Conservation (phyloP, 2,329 filamentous ascomycete species). For the Phialophora verrucosa region DNA sequence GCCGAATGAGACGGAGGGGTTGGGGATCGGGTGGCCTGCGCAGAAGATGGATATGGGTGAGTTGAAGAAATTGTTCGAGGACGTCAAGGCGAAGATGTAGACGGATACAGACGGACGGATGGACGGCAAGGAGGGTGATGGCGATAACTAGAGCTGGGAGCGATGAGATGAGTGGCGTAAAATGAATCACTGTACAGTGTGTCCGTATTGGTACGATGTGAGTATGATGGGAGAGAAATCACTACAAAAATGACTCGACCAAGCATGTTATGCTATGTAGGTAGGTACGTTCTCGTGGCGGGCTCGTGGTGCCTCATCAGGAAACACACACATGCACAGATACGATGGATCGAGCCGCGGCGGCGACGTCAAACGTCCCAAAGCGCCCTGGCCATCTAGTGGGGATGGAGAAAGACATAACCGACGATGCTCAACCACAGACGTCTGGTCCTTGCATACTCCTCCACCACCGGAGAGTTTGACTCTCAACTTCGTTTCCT, state of each 20-base stretch:
- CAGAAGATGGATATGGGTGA: slow-evolving; percentile 78
- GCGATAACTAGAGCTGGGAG: background rate
- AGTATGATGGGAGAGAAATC: background rate
- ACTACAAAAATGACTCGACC: background rate
- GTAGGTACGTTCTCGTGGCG: background rate
- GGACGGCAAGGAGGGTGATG: background rate
- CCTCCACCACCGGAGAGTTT: background rate
- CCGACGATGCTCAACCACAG: background rate
- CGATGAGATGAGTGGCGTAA: background rate
- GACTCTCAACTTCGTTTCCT: background rate
- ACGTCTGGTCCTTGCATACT: background rate
- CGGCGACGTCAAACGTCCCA: background rate
- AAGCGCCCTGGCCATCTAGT: background rate
- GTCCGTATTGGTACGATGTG: background rate
- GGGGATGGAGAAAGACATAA: background rate
- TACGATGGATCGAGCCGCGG: background rate
- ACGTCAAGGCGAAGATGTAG: slow-evolving; percentile 89
- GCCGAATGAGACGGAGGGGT: slow-evolving; percentile 79
- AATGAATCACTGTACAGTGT: background rate
- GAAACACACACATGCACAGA: background rate
- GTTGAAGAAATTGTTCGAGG: slow-evolving; percentile 78
- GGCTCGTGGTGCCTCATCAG: background rate
- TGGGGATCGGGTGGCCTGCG: slow-evolving; percentile 80
- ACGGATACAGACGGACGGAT: background rate
- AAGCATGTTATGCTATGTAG: slow-evolving; percentile 2